Base-by-base conservation (phyloP, 768 basidiomycete genomes). In the Russula foetens region DNA sequence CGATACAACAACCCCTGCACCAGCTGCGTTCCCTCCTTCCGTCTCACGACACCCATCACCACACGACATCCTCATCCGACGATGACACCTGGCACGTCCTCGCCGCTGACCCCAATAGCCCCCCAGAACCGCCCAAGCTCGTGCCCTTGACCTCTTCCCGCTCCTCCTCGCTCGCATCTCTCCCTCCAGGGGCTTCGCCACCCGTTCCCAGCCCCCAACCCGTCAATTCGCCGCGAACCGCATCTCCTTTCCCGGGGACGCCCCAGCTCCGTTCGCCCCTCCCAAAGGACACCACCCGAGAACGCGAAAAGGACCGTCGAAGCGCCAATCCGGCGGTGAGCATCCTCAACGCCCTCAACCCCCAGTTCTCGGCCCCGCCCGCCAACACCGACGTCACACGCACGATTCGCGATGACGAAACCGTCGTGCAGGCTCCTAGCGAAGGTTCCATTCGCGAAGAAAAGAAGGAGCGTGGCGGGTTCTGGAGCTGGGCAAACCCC, bases 341-440 rank as follows among this genome's bases (percentile, higher is more conserved):
- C 21, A 84, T 87, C 47, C 74, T 88, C 57, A 76, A 75, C 48
- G 77, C 88, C 3, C 74, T 90, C 17, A 86, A 90, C 57, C 85
- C 88, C 0, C 77, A 73, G 60, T 62, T 69, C 53, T 69, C 50
- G 75, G 21, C 39, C 60, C 28, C 65, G 11, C 62, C 58, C 6
- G 45, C 39, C 29, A 53, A 45, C 52, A 19, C 51, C 60, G 1
- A 59, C 58, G 14, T 64, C 21, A 66, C 69, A 2, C 68, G 70
- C 28, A 70, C 75, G 19, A 33, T 58, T 0, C 67, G 71, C 53
- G 69, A 76, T 15, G 77, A 72, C 55, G 64, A 71, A n/a, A 68
- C 69, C 33, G 59, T 63, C 23, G 26, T 53, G 63, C 63, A 63
- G 58, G 64, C 56, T 1, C 56, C 50, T 14, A 64, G 58, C 58